These are phyloP conservation scores for Globisporangium nodosum DNA, from an alignment of 352 stramenopile genomes.

Conservation along the genomic window DNA sequence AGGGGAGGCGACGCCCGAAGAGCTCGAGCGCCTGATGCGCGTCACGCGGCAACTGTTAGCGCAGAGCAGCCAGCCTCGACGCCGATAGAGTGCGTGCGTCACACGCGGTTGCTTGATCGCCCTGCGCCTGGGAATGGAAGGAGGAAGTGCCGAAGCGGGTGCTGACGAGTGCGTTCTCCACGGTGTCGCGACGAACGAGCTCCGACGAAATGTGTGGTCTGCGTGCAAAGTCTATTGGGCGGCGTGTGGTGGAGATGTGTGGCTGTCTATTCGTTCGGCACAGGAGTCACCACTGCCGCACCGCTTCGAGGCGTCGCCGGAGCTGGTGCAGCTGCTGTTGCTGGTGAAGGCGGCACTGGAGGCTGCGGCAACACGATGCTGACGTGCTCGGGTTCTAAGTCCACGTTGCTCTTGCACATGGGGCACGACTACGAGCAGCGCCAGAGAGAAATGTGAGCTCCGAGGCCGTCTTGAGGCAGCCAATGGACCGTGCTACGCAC, in stretches of 20 bases:
- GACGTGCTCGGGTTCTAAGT: slow-evolving; percentile 44
- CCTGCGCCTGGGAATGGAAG: no score
- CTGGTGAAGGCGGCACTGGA: not conserved
- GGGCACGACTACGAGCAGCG: slow-evolving; percentile 45
- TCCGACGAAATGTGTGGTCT: no score
- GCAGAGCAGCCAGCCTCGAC: slow-evolving; percentile 29
- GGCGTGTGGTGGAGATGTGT: not conserved
- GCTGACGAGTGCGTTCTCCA: no score
- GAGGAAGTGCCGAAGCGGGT: no score
- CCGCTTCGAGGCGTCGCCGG: not conserved
- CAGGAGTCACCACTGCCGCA: not conserved
- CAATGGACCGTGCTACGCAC: slow-evolving; percentile 25
- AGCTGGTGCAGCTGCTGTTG: not conserved
- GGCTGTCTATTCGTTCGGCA: not conserved
- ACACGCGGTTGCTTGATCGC: no score
- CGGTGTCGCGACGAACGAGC: no score
- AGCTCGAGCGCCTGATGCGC: slow-evolving; percentile 54
- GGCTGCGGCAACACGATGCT: slow-evolving; percentile 18
- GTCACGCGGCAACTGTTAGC: slow-evolving; percentile 52
- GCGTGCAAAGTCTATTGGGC: not conserved
- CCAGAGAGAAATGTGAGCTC: not conserved
- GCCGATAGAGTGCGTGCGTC: slow-evolving; percentile 19
- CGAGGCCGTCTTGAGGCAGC: no score
- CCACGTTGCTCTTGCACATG: slow-evolving; percentile 81
- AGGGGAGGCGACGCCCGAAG: slow-evolving; percentile 52